Percentiles rank a stretch among this genome's conserved stretches.
phyloP scores from a whole-genome alignment of 805 yeast genomes.

The Isabelozyma gotoi region DNA sequence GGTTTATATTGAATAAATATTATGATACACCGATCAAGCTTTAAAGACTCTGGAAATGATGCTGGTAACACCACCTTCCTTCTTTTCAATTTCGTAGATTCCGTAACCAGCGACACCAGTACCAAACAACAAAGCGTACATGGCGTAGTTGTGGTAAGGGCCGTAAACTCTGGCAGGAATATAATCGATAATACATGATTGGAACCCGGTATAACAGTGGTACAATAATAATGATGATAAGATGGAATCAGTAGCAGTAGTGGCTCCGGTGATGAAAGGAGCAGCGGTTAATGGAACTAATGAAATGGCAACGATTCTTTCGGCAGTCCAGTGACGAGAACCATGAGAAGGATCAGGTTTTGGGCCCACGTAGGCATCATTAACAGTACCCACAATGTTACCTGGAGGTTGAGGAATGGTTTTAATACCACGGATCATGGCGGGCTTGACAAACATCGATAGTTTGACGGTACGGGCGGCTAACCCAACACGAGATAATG shows the following conservation, averaged over 20 bases:
- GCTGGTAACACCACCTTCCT: slow-evolving; percentile 62
- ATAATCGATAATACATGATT: slow-evolving; percentile 75
- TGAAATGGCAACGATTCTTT: slow-evolving; percentile 58
- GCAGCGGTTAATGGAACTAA: slow-evolving; percentile 62
- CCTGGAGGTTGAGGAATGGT: slow-evolving; percentile 73
- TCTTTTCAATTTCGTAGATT: slow-evolving; percentile 64
- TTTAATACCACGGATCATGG: slow-evolving; percentile 36
- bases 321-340: slow-evolving; percentile 73
- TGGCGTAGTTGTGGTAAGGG: slow-evolving; percentile 57
- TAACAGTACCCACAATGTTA: slow-evolving; percentile 65
- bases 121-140: slow-evolving; percentile 61
- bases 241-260: slow-evolving; percentile 56
- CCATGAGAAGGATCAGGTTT: slow-evolving; percentile 58
- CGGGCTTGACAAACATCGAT: slow-evolving; percentile 14
- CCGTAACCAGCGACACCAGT: slow-evolving; percentile 69
- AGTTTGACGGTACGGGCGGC: slow-evolving; percentile 13
- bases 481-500: slow-evolving; percentile 31
- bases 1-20: slow-evolving; percentile 5
- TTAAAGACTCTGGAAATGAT: slow-evolving; percentile 40
- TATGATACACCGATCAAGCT: slow-evolving; percentile 23
- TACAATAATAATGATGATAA: slow-evolving; percentile 55
- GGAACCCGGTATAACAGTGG: slow-evolving; percentile 72
- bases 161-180: slow-evolving; percentile 77
- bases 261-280: slow-evolving; percentile 57
- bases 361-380: slow-evolving; percentile 69